Base-by-base conservation (phyloP, 805 yeast species). In the Metahyphopichia silvanorum region DNA sequence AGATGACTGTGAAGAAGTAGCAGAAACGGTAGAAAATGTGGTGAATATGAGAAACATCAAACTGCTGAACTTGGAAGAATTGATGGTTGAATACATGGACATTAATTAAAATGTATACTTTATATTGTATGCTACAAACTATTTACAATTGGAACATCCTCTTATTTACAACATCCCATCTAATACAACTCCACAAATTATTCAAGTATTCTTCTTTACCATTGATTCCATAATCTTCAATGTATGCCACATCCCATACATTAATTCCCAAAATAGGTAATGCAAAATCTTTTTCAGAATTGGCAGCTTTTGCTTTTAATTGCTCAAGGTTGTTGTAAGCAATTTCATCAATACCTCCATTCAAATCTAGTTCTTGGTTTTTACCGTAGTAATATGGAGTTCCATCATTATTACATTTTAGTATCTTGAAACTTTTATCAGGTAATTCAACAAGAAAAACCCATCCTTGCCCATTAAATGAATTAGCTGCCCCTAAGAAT, bases 221-320 rank as follows among this genome's bases (percentile, higher is more conserved):
- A 32, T 58, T 66, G 32, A 86, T 71, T 29, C 97, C 96, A 60
- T 82, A 91, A 59, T 93, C 98, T 17, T 74, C 64, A 27, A 87
- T 49, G 57, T 82, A 93, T n/a, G 96, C 86, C 43, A 79, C 76
- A 56, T 91, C 95, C 96, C 97, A 89, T 44, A 84, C 71, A 58
- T 80, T 86, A 43, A 88, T 70, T 31, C 79, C 84, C 44, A 93
- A 69, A 28, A 93, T 61, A 5, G 93, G 95, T 44, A 88, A 65
- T 16, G 79, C 71, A 64, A 73, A 77, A 54, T 82, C 89, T 44
- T 66, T 69, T 24, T 67, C 69, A 14, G 60, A 59, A 18, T 47
- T 38, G 19, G 53, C 48, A 17, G 71, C 71, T 16, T 67, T 53
- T 32, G 69, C 58, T 35, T 66, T 66, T 34, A 77, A 53, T 21